Evolutionary conservation across 139 green algal species (phyloP).

Genomic region (Chlorella sp.): DNA sequence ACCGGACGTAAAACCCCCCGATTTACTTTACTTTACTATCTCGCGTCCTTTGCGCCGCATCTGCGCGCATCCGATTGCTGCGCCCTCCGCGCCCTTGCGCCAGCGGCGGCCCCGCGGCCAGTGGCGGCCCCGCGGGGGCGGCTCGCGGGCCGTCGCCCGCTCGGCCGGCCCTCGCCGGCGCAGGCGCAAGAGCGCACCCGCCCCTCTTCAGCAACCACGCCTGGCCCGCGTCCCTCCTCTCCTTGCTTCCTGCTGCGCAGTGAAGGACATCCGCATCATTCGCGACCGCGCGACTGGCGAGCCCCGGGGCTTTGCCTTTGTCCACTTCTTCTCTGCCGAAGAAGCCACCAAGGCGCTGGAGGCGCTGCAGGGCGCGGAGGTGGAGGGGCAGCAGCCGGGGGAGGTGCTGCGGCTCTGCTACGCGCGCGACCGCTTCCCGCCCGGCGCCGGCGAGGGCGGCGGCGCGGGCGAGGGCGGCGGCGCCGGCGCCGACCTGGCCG

Average conservation of each 20-base stretch:
- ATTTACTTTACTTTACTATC: no score
- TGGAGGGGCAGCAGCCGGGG: background rate
- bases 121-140: no score
- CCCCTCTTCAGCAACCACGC: background rate
- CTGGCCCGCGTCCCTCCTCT: background rate
- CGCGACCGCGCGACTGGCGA: slow-evolving; percentile 62
- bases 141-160: background rate
- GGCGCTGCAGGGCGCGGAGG: background rate
- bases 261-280: slow-evolving; percentile 70
- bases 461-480: no score
- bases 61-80: no score
- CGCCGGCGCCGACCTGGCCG: no score
- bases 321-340: slow-evolving; percentile 44
- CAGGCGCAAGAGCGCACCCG: background rate
- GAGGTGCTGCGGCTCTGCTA: background rate
- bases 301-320: slow-evolving; percentile 62
- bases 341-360: slow-evolving; percentile 1
- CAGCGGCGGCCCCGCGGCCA: background rate
- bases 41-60: no score
- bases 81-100: background rate
- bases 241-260: background rate
- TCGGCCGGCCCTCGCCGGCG: background rate
- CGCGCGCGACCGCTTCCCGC: no score
- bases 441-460: no score
- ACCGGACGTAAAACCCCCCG: no score